A percentile compares a stretch with the other conserved stretches of the same genome.
Conservation (phyloP, 371 early-diverging fungal genomes). For the Mycotypha africana region DNA sequence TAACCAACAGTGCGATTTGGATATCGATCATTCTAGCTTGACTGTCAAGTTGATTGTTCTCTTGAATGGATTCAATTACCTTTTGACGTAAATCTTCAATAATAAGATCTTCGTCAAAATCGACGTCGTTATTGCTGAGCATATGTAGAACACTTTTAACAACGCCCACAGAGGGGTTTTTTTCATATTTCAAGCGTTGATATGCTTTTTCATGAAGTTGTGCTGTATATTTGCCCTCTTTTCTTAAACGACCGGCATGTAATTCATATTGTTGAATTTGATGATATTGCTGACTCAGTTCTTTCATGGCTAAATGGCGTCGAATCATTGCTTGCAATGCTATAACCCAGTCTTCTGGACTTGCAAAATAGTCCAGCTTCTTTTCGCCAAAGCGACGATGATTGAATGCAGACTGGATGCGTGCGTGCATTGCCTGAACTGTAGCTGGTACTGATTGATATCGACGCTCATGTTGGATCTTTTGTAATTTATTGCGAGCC, state of each 20-base stretch:
- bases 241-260: background rate
- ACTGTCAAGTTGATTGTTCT: conserved; percentile 81
- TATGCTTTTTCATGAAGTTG: conserved; percentile 12
- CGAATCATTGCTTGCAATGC: conserved; percentile 14
- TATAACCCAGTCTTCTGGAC: conserved; percentile 18
- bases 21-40: conserved; percentile 90
- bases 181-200: conserved; percentile 39
- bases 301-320: conserved; percentile 6
- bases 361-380: conserved; percentile 6
- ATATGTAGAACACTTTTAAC: conserved; percentile 88
- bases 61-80: conserved; percentile 85
- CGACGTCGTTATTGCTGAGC: conserved; percentile 87
- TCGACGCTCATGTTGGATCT: conserved; percentile 14
- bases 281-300: conserved; percentile 1
- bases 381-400: conserved; percentile 15
- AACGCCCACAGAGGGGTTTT: conserved; percentile 75
- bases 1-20: conserved; percentile 94
- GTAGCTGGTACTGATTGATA: conserved; percentile 11
- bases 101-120: conserved; percentile 88
- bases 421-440: conserved; percentile 7
- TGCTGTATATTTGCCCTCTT: conserved; percentile 3
- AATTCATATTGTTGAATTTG: conserved; percentile 1
- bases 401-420: conserved; percentile 4
- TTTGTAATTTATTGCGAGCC: conserved; percentile 12
- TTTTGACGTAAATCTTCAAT: conserved; percentile 84